Conservation (phyloP, 208 protist species). For the Porcisia deanei region DNA sequence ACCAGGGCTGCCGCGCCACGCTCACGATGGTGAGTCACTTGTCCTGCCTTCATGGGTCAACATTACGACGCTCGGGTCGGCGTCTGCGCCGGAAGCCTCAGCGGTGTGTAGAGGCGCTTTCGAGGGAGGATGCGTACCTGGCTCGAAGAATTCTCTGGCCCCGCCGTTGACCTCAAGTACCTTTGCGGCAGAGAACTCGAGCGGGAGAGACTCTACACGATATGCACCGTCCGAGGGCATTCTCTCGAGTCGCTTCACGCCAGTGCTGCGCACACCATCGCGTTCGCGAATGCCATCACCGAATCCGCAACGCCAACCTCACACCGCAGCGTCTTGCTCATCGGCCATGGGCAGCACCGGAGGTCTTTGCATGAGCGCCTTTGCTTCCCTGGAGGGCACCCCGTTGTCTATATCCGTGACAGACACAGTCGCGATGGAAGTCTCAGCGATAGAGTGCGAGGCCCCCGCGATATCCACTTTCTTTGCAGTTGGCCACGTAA, state of each 20-base stretch:
- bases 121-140: background rate
- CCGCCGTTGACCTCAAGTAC: background rate
- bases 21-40: background rate
- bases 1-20: background rate
- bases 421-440: constrained; percentile 10
- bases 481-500: constrained; percentile 8
- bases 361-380: constrained; percentile 9
- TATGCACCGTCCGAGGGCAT: background rate
- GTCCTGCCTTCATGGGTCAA: background rate
- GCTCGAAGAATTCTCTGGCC: background rate
- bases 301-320: background rate
- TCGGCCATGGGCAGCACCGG: constrained; percentile 3
- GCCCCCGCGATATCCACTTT: constrained; percentile 16
- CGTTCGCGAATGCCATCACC: background rate
- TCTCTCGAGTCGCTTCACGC: background rate
- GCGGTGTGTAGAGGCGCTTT: background rate
- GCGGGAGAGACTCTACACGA: background rate
- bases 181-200: background rate
- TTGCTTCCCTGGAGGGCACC: constrained; percentile 16
- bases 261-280: background rate
- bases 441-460: constrained; percentile 4
- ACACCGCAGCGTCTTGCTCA: background rate
- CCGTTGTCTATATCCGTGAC: constrained; percentile 10
- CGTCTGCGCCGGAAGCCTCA: background rate
- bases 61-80: background rate